Base-by-base conservation (phyloP, 2,329 filamentous ascomycete species). In the Trichoderma koningiopsis region DNA sequence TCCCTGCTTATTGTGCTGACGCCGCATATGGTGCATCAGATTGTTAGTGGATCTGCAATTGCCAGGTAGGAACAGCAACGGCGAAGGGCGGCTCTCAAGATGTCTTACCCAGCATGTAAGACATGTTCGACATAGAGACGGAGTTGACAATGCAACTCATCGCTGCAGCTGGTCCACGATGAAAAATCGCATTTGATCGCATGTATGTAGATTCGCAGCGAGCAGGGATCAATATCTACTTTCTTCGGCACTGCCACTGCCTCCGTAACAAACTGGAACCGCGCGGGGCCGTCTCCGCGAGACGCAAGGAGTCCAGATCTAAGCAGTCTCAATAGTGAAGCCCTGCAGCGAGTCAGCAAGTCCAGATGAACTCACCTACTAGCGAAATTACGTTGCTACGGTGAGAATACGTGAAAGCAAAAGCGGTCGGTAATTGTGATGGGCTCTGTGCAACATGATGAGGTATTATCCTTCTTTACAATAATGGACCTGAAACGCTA, bases 211-310 rank as follows among this genome's bases (percentile, higher is more conserved):
- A 49, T 24, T 49, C 24, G 22, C 22, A 24, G 27, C 16, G 61
- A 8, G 53, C 63, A 66, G 40, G 63, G 63, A 58, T 66, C 33
- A 3, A 33, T 3, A 1, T 16, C 6, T 29, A 24, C 5, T 43
- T 14, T 49, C 31, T 57, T 66, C 49, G 53, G 47, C 52, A 49
- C 11, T 66, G 63, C 63, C 53, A 58, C n/a, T 66, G 53, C 63
- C 58, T 35, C 53, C 63, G 37, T 35, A 35, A 31, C 19, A 58
- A 16, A 58, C 11, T 49, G 29, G 55, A 58, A 40, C 53, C 63
- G 63, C 63, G 63, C 53, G 63, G 53, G 53, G 63, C 53, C 53
- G 53, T 66, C 63, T 66, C 63, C 63, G 63, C 63, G 49, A 65
- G 31, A 16, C n/a, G 37, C 63, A 66, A 55, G 53, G 63, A 66